A percentile compares a stretch with the other conserved stretches of the same genome.
These are phyloP conservation scores for Glaciozyma martinii DNA, from an alignment of 768 basidiomycete genomes.

Conservation along the genomic window DNA sequence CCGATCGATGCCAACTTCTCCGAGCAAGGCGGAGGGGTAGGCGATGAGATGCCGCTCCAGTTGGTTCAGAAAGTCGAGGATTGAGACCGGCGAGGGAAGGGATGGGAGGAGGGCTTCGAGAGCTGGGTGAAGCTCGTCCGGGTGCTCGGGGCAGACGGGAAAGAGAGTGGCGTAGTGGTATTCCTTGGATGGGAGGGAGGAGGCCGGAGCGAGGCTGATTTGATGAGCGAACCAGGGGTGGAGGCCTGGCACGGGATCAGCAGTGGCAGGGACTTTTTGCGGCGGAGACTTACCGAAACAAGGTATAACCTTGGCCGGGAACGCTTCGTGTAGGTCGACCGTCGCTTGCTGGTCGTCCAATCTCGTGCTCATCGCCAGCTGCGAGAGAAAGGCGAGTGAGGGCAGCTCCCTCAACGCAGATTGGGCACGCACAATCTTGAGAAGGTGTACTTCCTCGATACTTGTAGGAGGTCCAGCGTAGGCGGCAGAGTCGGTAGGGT, in stretches of 20 bases:
- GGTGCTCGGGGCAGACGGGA: slow-evolving; percentile 27
- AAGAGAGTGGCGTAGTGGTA: slow-evolving; percentile 70
- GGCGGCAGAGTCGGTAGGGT: slow-evolving; percentile 67
- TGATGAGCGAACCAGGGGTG: slow-evolving; percentile 75
- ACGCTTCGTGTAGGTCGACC: slow-evolving; percentile 10
- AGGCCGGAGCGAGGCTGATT: background rate
- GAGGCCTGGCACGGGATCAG: slow-evolving; percentile 49
- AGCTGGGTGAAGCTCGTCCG: background rate
- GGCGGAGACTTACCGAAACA: slow-evolving; percentile 64
- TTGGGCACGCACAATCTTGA: background rate
- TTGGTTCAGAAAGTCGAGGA: slow-evolving; percentile 49
- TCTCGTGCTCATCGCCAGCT: slow-evolving; percentile 37
- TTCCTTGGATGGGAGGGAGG: slow-evolving; percentile 44
- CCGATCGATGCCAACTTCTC: slow-evolving; percentile 87
- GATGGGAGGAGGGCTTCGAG: slow-evolving; percentile 47
- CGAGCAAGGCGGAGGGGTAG: slow-evolving; percentile 69
- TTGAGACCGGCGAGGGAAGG: slow-evolving; percentile 64
- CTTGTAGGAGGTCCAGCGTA: slow-evolving; percentile 36
- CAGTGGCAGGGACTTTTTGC: background rate
- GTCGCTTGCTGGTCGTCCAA: slow-evolving; percentile 28
- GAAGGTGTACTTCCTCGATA: background rate
- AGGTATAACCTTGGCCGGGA: slow-evolving; percentile 50
- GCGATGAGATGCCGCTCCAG: slow-evolving; percentile 54
- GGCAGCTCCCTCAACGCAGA: slow-evolving; percentile 7
- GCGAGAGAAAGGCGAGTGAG: slow-evolving; percentile 45